Conservation (phyloP, 2,329 filamentous ascomycete species). For the Magnaporthiopsis poae region DNA sequence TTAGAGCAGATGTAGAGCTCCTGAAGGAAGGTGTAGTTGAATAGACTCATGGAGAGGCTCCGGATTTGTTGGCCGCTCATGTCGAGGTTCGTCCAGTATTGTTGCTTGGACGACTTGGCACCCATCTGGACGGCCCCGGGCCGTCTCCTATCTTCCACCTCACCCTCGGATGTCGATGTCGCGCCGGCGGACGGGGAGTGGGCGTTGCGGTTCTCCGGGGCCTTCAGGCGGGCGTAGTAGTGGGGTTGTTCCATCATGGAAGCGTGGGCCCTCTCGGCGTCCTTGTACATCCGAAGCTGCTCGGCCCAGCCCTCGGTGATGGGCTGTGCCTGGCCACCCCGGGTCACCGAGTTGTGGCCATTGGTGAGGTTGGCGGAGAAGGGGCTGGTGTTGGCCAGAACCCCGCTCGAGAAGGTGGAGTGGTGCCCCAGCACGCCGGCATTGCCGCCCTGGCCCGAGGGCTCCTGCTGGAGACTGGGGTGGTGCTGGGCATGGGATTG, state of each 20-base stretch:
- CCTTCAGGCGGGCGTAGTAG: slow-evolving; percentile 63
- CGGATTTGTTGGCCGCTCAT: slow-evolving; percentile 91
- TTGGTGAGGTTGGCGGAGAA: slow-evolving; percentile 40
- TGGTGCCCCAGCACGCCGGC: slow-evolving; percentile 48
- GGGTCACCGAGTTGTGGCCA: slow-evolving; percentile 28
- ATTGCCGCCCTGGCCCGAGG: slow-evolving; percentile 43
- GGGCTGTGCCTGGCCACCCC: slow-evolving; percentile 41
- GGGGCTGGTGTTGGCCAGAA: slow-evolving; percentile 54
- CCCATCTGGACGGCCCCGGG: slow-evolving; percentile 32
- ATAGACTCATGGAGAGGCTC: slow-evolving; percentile 68
- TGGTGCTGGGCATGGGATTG: slow-evolving; percentile 57
- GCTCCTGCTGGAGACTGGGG: slow-evolving; percentile 49
- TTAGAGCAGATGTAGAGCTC: slow-evolving; percentile 93
- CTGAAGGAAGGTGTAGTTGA: slow-evolving; percentile 78
- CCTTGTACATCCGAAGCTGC: slow-evolving; percentile 71
- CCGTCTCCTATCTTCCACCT: slow-evolving; percentile 46
- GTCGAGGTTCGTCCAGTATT: slow-evolving; percentile 89
- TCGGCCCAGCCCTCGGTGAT: slow-evolving; percentile 72
- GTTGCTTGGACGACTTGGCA: slow-evolving; percentile 55
- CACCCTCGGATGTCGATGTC: slow-evolving; percentile 34
- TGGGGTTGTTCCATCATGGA: slow-evolving; percentile 61
- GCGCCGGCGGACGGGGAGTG: not conserved
- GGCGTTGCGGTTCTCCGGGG: slow-evolving; percentile 54
- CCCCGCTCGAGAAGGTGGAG: slow-evolving; percentile 51
- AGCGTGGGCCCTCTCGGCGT: slow-evolving; percentile 61